Evolutionary conservation across 225 moss, liverwort and hornwort genomes (phyloP).

Genomic region (Sphagnum contortum): DNA sequence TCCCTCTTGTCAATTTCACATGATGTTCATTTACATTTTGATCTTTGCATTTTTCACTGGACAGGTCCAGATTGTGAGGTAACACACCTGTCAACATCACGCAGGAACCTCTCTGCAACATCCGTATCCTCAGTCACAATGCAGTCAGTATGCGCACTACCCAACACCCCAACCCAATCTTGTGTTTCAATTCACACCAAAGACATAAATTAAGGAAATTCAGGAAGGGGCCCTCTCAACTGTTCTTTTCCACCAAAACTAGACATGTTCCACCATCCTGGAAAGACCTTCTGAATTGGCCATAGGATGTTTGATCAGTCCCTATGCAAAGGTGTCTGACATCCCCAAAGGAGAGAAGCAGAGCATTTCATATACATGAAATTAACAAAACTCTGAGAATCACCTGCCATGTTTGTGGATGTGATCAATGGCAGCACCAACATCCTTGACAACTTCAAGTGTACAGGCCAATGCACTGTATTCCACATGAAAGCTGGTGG

Average conservation of each 20-base stretch:
- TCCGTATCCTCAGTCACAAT: conserved; percentile 68
- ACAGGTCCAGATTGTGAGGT: too few species aligned
- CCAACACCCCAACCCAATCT: conserved; percentile 1
- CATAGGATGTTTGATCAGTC: not conserved
- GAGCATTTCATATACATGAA: too few species aligned
- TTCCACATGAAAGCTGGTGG: conserved; percentile 61
- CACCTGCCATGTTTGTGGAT: conserved; percentile 92
- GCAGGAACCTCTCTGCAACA: conserved; percentile 76
- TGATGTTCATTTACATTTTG: too few species aligned
- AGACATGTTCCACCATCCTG: not conserved
- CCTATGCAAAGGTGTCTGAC: not conserved
- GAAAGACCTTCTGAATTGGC: not conserved
- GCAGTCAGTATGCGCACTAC: conserved; percentile 95
- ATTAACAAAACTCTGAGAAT: too few species aligned
- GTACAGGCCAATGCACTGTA: conserved; percentile 76
- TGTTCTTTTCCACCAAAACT: not conserved
- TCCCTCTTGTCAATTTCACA: too few species aligned
- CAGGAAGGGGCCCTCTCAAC: not conserved
- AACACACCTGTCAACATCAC: conserved; percentile 61
- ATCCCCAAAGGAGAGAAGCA: too few species aligned
- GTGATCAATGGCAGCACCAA: conserved; percentile 74
- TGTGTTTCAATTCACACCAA: not conserved
- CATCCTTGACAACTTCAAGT: conserved; percentile 81
- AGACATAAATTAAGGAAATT: not conserved
- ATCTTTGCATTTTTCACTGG: too few species aligned